phyloP scores from a whole-genome alignment of 345 rosid species.

The Syzygium aqueum region DNA sequence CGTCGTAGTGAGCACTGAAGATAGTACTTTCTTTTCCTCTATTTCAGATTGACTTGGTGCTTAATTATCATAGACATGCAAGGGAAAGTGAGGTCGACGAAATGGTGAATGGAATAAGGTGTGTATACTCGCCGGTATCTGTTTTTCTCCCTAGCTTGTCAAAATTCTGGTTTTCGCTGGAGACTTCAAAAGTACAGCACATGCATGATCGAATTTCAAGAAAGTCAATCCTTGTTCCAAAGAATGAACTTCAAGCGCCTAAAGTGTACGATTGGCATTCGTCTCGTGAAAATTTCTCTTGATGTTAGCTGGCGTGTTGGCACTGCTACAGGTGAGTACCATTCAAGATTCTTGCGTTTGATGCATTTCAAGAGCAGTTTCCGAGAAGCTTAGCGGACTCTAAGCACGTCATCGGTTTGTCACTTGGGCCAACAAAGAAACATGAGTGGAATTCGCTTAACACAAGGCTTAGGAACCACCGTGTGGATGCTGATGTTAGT shows the following conservation, averaged over 20 bases:
- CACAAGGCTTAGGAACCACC: not conserved
- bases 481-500: not conserved
- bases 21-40: not conserved
- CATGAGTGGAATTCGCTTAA: not conserved
- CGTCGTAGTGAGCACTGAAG: not conserved
- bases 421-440: not conserved
- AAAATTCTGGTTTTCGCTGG: not conserved
- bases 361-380: not conserved
- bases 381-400: not conserved
- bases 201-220: not conserved
- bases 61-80: slow-evolving; percentile 39
- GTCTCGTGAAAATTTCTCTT: not conserved
- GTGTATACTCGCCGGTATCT: not conserved
- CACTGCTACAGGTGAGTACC: not conserved
- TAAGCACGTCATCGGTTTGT: not conserved
- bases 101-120: slow-evolving; percentile 18
- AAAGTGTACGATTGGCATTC: not conserved
- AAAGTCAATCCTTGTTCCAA: not conserved
- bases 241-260: not conserved
- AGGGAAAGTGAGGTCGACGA: slow-evolving; percentile 56
- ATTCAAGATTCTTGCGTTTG: not conserved
- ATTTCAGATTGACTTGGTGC: slow-evolving; percentile 42
- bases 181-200: not conserved
- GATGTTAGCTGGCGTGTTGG: not conserved
- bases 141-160: not conserved